Percentiles rank a stretch among this genome's conserved stretches.
phyloP scores from a whole-genome alignment of 441 rosid genomes.

The Capsella rubella region DNA sequence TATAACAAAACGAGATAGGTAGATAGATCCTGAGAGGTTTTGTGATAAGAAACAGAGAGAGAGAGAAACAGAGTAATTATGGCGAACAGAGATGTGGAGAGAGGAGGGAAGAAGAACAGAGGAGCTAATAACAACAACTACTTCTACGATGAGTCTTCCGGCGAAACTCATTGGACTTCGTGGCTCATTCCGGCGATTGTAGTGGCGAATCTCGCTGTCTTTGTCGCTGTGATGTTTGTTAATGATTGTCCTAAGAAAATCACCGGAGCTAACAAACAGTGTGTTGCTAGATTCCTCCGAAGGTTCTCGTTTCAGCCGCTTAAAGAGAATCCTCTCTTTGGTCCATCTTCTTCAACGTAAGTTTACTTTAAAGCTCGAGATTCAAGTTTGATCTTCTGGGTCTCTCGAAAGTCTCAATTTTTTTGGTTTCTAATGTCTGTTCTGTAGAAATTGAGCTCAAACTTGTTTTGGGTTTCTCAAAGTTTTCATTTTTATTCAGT shows the following conservation, averaged over 20 bases:
- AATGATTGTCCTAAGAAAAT: slow-evolving; percentile 83
- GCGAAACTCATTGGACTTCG: slow-evolving; percentile 70
- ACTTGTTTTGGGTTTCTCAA: slow-evolving; percentile 10
- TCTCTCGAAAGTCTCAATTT: slow-evolving; percentile 20
- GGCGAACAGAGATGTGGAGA: slow-evolving; percentile 77
- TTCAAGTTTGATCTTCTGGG: slow-evolving; percentile 23
- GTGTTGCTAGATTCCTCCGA: slow-evolving; percentile 77
- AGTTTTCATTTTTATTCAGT: slow-evolving; percentile 1
- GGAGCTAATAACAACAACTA: slow-evolving; percentile 31
- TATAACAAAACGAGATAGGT: slow-evolving; percentile 6
- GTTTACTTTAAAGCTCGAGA: slow-evolving; percentile 33
- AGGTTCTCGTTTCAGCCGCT: slow-evolving; percentile 87
- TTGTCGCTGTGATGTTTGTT: slow-evolving; percentile 73
- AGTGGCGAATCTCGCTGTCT: slow-evolving; percentile 68
- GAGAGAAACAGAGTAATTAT: slow-evolving; percentile 52
- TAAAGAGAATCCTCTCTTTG: slow-evolving; percentile 88
- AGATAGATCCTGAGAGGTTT: slow-evolving; percentile 14
- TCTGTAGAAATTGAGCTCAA: slow-evolving; percentile 10
- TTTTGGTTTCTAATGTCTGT: background rate
- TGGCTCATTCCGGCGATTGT: slow-evolving; percentile 88
- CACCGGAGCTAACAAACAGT: slow-evolving; percentile 50
- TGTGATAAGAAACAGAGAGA: slow-evolving; percentile 4
- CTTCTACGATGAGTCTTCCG: slow-evolving; percentile 50
- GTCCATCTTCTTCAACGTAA: slow-evolving; percentile 89
- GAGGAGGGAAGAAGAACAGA: slow-evolving; percentile 60